Base-by-base conservation (phyloP, 2,329 filamentous ascomycete genomes). In the Aspergillus sp. region DNA sequence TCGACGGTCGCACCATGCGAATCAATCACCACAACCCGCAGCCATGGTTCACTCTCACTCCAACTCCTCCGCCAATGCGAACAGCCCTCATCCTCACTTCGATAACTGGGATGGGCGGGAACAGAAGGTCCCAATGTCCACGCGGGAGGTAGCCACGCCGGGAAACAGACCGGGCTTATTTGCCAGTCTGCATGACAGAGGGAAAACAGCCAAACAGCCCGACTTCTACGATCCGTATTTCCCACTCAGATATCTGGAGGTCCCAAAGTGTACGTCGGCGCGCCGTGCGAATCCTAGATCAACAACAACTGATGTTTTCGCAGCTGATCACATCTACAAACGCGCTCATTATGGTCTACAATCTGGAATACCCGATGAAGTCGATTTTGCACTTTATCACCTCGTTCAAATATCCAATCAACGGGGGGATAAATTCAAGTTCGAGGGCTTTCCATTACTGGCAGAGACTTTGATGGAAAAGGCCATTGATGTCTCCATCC, bases 351-450 rank as follows among this genome's bases (percentile, higher is more conserved):
- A 92, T 60, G 87, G 92, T 4, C 76, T 99, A 22, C 88, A 89
- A 56, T 96, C 90, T 13, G 84, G 84, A 2, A 83, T 95, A 22
- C 82, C 82, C 3, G 82, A 86, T 11, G 93, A 99, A 67, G 88
- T 96, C 63, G 86, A 90, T n/a, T 97, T 95, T 72, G 93, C 91
- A 0, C 77, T 97, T 10, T 90, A 95, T 63, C 93, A 97, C 64
- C 76, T 97, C 3, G 91, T 97, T 54, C 95, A 96, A 68, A 96
- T 97, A 24, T 96, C 92, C 0, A 94, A 87, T 65, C 92, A 97
- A 70, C 84, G 92, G 41, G 93, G 93, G 43, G 94, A 97, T 68
- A 96, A 96, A 71, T 96, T 95, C 73, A 88, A 90, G 55, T 96
- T 97, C 60, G 91, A 95, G 62, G 89, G 90, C 4, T 97, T 96